phyloP scores from a whole-genome alignment of 108 stramenopile genomes.

The Stephanodiscus minutulus region DNA sequence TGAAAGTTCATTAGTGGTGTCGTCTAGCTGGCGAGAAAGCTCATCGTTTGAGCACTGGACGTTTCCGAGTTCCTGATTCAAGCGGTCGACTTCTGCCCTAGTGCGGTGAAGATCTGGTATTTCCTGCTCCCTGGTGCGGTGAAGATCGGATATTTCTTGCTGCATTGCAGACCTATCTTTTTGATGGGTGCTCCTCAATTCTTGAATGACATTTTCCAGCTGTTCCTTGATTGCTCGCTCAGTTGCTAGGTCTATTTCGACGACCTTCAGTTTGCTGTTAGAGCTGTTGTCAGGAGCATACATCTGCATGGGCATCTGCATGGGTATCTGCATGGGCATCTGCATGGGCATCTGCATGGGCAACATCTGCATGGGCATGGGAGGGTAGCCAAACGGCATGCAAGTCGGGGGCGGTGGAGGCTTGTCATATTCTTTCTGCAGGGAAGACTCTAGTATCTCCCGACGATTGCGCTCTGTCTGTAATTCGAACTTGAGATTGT shows the following conservation, averaged over 20 bases:
- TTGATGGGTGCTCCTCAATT: constrained; percentile 26
- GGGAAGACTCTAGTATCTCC: constrained; percentile 30
- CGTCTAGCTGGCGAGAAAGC: constrained; percentile 15
- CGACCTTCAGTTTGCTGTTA: constrained; percentile 18
- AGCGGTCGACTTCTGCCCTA: constrained; percentile 20
- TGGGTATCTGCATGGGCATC: constrained; percentile 32
- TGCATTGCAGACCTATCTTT: constrained; percentile 20
- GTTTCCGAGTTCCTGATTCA: constrained; percentile 9
- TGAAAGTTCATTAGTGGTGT: constrained; percentile 26
- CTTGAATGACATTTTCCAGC: constrained; percentile 32
- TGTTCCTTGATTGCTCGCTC: constrained; percentile 42
- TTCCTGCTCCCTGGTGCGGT: constrained; percentile 22
- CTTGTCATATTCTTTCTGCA: constrained; percentile 39
- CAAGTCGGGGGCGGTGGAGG: not conserved
- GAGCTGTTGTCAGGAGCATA: constrained; percentile 8
- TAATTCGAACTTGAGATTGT: constrained; percentile 41
- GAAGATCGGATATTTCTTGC: constrained; percentile 8
- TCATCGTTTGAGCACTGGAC: not conserved
- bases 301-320: constrained; percentile 35
- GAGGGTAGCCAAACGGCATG: constrained; percentile 13
- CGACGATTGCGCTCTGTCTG: constrained; percentile 36
- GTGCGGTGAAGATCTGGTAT: constrained; percentile 8
- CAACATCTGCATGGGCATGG: no score
- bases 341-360: constrained; percentile 36
- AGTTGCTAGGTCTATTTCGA: constrained; percentile 45